Evolutionary conservation across 1,284 basidiomycete species (phyloP).

Genomic region (Microbotryum lychnidis-dioicae): DNA sequence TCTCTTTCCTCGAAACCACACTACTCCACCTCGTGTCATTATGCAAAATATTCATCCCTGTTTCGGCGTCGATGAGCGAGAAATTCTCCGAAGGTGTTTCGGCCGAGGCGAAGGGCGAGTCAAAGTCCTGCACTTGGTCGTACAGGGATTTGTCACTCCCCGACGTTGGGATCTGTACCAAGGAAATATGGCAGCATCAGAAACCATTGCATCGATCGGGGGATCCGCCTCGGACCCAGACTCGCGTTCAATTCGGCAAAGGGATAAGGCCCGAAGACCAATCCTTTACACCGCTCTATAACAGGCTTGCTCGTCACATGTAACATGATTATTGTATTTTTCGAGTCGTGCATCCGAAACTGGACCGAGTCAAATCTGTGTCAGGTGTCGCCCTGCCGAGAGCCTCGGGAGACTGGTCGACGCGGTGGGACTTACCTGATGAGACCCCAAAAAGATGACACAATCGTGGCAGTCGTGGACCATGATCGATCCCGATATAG

Average conservation of each 20-base stretch:
- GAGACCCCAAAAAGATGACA: slow-evolving; percentile 8
- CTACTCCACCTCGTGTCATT: no score
- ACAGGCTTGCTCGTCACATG: slow-evolving; percentile 12
- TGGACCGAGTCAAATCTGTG: background rate
- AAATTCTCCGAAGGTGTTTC: slow-evolving; percentile 11
- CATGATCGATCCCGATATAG: slow-evolving; percentile 8
- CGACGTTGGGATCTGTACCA: background rate
- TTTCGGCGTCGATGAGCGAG: background rate
- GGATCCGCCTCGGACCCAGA: no score
- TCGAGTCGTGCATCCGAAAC: slow-evolving; percentile 28
- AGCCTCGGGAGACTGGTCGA: background rate
- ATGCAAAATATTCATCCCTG: no score
- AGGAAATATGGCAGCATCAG: background rate
- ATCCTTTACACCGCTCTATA: slow-evolving; percentile 15
- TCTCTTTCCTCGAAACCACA: no score
- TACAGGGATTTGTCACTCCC: background rate
- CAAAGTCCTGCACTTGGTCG: slow-evolving; percentile 15
- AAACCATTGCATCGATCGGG: background rate
- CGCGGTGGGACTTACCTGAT: slow-evolving; percentile 13
- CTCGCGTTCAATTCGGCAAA: background rate
- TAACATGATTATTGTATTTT: slow-evolving; percentile 5
- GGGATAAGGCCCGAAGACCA: slow-evolving; percentile 11
- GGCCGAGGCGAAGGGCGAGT: slow-evolving; percentile 14
- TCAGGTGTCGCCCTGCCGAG: background rate
- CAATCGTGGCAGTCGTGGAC: slow-evolving; percentile 10